Conservation (phyloP, 345 rosid genomes). For the Salix brachista region DNA sequence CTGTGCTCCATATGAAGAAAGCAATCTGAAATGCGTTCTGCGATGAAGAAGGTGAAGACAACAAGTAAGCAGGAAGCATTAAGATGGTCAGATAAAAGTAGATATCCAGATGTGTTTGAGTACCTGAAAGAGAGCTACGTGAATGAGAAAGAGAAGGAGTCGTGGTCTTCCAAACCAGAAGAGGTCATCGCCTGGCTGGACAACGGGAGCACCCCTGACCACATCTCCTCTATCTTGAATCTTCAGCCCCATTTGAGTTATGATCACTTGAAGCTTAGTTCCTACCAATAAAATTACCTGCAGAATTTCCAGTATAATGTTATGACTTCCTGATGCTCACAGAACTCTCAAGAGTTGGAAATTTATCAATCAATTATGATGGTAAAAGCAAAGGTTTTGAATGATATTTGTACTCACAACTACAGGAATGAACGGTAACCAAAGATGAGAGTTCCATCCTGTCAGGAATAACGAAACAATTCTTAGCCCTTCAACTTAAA, state of each 20-base stretch:
- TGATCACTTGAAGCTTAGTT: constrained; percentile 76
- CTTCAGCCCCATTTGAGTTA: constrained; percentile 72
- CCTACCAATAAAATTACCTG: constrained; percentile 76
- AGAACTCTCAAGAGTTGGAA: background rate
- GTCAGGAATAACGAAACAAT: constrained; percentile 1
- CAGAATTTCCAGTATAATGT: constrained; percentile 1
- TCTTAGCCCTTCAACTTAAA: background rate
- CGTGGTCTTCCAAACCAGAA: constrained; percentile 95
- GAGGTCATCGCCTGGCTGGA: constrained; percentile 82
- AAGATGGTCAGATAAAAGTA: background rate
- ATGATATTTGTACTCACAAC: constrained; percentile 48
- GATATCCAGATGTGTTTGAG: background rate
- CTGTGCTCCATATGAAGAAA: constrained; percentile 72
- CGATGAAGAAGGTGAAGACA: background rate
- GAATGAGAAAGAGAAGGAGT: constrained; percentile 77
- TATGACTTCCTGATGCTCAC: background rate
- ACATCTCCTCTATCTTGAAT: constrained; percentile 84
- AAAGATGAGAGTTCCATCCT: constrained; percentile 66
- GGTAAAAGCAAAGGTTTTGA: background rate
- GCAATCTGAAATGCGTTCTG: constrained; percentile 94
- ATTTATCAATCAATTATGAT: background rate
- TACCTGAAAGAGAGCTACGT: constrained; percentile 90
- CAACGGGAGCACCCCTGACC: constrained; percentile 87
- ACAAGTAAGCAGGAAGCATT: background rate
- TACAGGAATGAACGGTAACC: constrained; percentile 84